Evolutionary conservation across 2,329 filamentous ascomycete genomes (phyloP), one percentile per base, ranked within the genome.

Genomic region (Aspergillus transmontanensis): DNA sequence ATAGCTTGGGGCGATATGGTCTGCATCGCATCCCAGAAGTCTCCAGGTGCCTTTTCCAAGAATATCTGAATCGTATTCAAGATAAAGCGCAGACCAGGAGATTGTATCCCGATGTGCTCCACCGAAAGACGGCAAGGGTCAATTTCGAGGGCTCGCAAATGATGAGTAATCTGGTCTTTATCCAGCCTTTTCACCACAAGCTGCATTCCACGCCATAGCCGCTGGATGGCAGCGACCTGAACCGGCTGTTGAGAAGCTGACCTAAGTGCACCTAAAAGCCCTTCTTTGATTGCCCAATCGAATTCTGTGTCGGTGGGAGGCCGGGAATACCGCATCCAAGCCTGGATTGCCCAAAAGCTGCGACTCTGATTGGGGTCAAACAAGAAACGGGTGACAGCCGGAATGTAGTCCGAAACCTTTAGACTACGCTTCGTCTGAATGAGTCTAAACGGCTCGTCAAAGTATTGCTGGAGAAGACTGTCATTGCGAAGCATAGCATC

Each of bases 1-100:
- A 98, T 87, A 39, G 90, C 88, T 48, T 89, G 89, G 3, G 93
- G 90, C 0, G 91, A 90, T 57, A 94, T 92, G 34, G 92, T 87
- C 57, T 91, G 89, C 79, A 96, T 90, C 1, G 93, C 90, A 70
- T 93, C 90, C 94, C 94, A 97, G 70, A 97, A 95, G 51, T 91
- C 90, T 60, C 86, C 86, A 0, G 93, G 86, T 0, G 92, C 90
- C 70, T 91, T 93, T 67, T 89, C 86, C 58, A 97, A 82, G 19
- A 97, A 84, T 14, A 82, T 83, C 51, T 86, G 87, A 64, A 97
- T 85, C 1, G 89, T 88, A 61, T 88, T 87, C 53, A 96, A 83
- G 19, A 95, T 82, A 62, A 89, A 85, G 14, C 88, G 83, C 63
- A 96, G 82, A 26, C 91, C 86, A 2, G 82, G 68, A 84, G 85